phyloP scores from a whole-genome alignment of 2,329 filamentous ascomycete species.

The Pseudogymnoascus sp. region DNA sequence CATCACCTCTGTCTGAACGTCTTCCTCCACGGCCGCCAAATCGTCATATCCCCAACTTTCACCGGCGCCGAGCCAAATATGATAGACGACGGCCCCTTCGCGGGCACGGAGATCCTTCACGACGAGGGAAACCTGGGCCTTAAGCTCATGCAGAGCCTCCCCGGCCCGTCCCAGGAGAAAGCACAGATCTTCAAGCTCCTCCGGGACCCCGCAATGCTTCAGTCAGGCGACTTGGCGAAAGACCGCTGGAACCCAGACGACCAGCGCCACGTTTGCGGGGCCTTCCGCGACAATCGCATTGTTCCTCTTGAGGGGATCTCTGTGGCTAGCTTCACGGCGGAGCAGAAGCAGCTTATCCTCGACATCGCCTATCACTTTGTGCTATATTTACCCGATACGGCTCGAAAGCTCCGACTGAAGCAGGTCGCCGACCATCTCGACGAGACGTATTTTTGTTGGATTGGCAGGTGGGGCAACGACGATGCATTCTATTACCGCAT shows the following conservation, averaged over 20 bases:
- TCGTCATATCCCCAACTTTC: constrained; percentile 66
- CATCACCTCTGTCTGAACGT: constrained; percentile 69
- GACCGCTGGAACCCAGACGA: constrained; percentile 76
- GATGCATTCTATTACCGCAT: constrained; percentile 74
- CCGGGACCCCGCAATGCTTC: constrained; percentile 58
- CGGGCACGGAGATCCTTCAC: constrained; percentile 22
- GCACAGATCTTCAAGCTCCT: constrained; percentile 50
- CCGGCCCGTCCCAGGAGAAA: constrained; percentile 22
- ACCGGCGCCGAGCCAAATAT: constrained; percentile 69
- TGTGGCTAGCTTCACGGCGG: constrained; percentile 40
- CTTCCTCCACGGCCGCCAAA: constrained; percentile 57
- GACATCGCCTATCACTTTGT: constrained; percentile 58
- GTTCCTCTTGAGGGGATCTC: constrained; percentile 62
- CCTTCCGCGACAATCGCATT: constrained; percentile 69
- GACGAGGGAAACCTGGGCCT: constrained; percentile 31
- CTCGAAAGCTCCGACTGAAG: constrained; percentile 47
- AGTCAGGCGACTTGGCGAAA: constrained; percentile 33
- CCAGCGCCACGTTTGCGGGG: constrained; percentile 70
- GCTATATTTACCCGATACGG: constrained; percentile 46
- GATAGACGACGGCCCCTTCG: constrained; percentile 26
- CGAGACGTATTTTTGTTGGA: constrained; percentile 79
- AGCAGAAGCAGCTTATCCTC: constrained; percentile 49
- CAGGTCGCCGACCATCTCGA: constrained; percentile 48
- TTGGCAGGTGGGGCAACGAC: constrained; percentile 57
- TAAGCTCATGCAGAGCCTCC: constrained; percentile 25